Evolutionary conservation across 306 rosid species (phyloP).

Genomic region (Castanea mollissima): DNA sequence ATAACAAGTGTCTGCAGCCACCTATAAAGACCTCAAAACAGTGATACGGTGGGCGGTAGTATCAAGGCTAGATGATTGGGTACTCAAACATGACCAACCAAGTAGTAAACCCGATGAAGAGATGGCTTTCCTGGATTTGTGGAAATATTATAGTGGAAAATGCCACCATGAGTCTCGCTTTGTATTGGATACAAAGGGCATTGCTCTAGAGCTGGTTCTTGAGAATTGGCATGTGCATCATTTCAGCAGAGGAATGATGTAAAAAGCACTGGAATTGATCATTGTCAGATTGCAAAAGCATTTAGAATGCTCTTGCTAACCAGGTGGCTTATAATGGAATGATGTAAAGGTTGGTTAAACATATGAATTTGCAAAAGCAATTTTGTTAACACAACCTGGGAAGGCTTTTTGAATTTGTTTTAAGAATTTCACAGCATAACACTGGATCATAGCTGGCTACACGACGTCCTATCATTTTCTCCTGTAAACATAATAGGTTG

Average conservation of each 20-base stretch:
- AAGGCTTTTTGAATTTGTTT: neutral
- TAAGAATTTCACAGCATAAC: neutral
- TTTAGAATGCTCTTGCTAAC: neutral
- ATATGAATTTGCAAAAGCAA: neutral
- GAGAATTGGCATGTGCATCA: neutral
- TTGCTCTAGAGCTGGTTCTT: neutral
- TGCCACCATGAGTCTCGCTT: neutral
- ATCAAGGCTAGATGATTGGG: neutral
- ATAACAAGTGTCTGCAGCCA: no score
- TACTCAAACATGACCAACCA: neutral
- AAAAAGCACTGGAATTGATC: neutral
- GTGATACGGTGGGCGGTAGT: neutral
- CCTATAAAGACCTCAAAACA: neutral
- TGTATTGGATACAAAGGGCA: neutral
- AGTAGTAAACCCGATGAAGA: neutral
- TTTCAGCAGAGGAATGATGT: neutral
- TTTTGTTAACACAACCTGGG: neutral
- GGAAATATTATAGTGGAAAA: neutral
- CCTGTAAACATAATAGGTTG: neutral
- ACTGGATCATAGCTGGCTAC: neutral
- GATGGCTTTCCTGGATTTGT: neutral
- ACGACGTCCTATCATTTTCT: neutral
- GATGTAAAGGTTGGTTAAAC: neutral
- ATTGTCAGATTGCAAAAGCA: neutral
- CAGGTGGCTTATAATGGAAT: neutral